phyloP scores from a whole-genome alignment of 1,139 yeast species.

The Taphrina flavorubra region DNA sequence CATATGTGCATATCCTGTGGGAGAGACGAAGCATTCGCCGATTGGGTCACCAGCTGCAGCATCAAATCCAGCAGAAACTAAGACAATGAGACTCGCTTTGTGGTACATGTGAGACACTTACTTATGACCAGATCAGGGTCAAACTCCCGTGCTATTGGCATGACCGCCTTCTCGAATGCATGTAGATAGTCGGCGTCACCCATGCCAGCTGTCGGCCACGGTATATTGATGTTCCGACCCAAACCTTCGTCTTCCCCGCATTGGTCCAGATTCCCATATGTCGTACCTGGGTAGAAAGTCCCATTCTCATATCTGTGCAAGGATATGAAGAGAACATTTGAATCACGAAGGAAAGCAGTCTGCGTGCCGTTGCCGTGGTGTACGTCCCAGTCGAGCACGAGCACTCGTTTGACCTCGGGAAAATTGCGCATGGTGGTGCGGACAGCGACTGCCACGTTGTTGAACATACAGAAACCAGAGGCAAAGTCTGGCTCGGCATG shows the following conservation, averaged over 20 bases:
- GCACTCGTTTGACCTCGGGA: conserved; percentile 87
- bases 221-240: conserved; percentile 82
- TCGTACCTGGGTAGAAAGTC: conserved; percentile 90
- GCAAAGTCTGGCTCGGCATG: conserved; percentile 98
- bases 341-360: conserved; percentile 84
- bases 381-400: conserved; percentile 79
- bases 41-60: conserved; percentile 98
- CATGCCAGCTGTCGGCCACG: conserved; percentile 93
- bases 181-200: conserved; percentile 95
- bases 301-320: conserved; percentile 93
- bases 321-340: conserved; percentile 86
- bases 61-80: conserved; percentile 88
- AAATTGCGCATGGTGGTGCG: conserved; percentile 77
- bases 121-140: conserved; percentile 85
- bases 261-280: conserved; percentile 70
- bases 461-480: conserved; percentile 94
- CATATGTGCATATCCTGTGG: conserved; percentile 96
- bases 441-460: conserved; percentile 97
- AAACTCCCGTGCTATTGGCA: conserved; percentile 88
- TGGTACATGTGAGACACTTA: conserved; percentile 47
- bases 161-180: conserved; percentile 84
- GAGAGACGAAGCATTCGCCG: conserved; percentile 97
- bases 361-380: conserved; percentile 99
- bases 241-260: conserved; percentile 85
- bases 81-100: no score